Evolutionary conservation across 768 basidiomycete species (phyloP).

Genomic region (Lactarius indigo): DNA sequence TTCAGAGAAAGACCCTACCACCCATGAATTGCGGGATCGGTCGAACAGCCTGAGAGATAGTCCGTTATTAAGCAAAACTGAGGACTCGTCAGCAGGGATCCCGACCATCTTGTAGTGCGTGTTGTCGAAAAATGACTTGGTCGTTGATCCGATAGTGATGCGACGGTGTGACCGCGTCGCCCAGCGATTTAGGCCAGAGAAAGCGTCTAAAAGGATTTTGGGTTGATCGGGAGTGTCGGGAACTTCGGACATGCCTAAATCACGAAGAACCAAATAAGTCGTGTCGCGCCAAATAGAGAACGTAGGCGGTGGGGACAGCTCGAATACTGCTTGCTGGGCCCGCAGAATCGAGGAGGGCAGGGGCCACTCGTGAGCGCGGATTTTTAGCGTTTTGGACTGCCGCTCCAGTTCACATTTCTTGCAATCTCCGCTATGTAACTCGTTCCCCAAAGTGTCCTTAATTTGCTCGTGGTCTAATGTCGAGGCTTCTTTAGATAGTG

Average conservation of each 20-base stretch:
- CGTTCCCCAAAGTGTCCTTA: no score
- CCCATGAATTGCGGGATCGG: neutral
- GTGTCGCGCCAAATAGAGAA: slow-evolving; percentile 19
- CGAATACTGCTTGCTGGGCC: slow-evolving; percentile 14
- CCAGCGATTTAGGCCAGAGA: slow-evolving; percentile 9
- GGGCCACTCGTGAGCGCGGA: slow-evolving; percentile 18
- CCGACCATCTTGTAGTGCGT: slow-evolving; percentile 5
- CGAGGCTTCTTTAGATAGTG: neutral
- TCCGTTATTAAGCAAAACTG: slow-evolving; percentile 9
- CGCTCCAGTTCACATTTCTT: neutral
- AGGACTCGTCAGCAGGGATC: slow-evolving; percentile 5
- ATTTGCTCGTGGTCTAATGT: neutral
- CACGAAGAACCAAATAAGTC: slow-evolving; percentile 13
- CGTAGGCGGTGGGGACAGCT: slow-evolving; percentile 1
- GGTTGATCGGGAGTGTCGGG: neutral
- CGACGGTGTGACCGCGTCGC: neutral
- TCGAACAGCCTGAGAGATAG: slow-evolving; percentile 15
- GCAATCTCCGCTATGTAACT: neutral
- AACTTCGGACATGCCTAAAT: neutral
- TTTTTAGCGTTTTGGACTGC: neutral
- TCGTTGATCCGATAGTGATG: slow-evolving; percentile 15
- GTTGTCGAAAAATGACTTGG: neutral
- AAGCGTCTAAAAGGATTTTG: neutral
- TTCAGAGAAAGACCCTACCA: neutral
- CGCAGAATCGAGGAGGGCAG: neutral